Base-by-base conservation (phyloP, 805 yeast genomes). In the Myxozyma geophila region DNA sequence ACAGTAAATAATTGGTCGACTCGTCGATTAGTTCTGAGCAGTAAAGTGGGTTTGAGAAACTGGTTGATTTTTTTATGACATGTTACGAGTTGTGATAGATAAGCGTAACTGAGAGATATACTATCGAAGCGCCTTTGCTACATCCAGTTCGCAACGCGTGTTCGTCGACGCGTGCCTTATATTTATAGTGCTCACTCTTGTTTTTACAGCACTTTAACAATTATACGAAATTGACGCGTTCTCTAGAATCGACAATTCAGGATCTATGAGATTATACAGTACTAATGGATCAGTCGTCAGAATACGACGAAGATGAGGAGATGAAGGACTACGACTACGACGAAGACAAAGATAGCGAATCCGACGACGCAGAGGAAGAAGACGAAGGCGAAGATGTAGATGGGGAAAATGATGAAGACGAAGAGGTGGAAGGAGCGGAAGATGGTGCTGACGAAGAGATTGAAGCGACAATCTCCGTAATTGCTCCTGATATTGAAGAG, bases 241-340 rank as follows among this genome's bases (percentile, higher is more conserved):
- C 5, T 28, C 5, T 28, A 5, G 28, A 3, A 28, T 33, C 5
- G 12, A 4, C 19, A n/a, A 8, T 15, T 8, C 12, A 12, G 39
- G 40, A 46, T 46, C 50, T 9, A 5, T 10, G n/a, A 28, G 53
- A 15, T 28, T 13, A 10, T 9, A 7, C 19, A 28, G 15, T 12
- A 28, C 3, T 7, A 37, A 17, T 19, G 48, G 28, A 41, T 41
- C 35, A 41, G 50, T n/a, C 47, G n/a, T 39, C 15, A 13, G 47
- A 36, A 37, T 15, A 56, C 17, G 52, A 40, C 21, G 48, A 56
- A 5, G 54, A 46, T 19, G 60, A 47, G 33, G 60, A 28, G 40
- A 40, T 36, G 36, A 49, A 49, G 2, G 64, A 58, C 43, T 44
- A 41, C 33, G 52, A 43, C 13, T 21, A 58, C n/a, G 64, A 63